Evolutionary conservation across 192 early-diverging fungal genomes (phyloP).

Genomic region (Gryganskiella cystojenkinii): DNA sequence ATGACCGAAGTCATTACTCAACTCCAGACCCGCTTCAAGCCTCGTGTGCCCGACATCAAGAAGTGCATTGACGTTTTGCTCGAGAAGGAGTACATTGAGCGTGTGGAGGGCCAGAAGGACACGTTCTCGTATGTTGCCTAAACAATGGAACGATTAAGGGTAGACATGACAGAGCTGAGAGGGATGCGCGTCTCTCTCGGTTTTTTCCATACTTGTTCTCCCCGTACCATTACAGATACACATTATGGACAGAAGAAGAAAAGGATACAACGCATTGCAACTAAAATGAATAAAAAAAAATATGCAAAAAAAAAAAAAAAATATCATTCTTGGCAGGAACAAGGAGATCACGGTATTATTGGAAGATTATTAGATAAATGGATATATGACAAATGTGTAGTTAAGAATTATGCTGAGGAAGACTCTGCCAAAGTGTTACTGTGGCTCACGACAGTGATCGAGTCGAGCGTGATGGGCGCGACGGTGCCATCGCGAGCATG

Average conservation of each 20-base stretch:
- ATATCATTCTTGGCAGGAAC: background rate
- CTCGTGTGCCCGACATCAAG: constrained; percentile 91
- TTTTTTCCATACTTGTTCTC: too few relatives aligned
- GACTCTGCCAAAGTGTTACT: too few relatives aligned
- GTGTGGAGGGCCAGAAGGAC: constrained; percentile 83
- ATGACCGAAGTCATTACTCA: constrained; percentile 92
- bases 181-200: too few relatives aligned
- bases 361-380: background rate
- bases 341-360: background rate
- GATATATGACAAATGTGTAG: background rate
- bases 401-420: background rate
- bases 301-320: too few relatives aligned
- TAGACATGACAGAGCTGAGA: background rate
- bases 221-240: too few relatives aligned
- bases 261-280: too few relatives aligned
- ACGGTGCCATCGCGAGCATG: constrained; percentile 12
- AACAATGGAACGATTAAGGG: background rate
- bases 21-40: constrained; percentile 89
- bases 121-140: constrained; percentile 88
- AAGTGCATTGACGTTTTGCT: constrained; percentile 95
- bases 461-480: constrained; percentile 13
- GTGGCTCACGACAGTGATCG: constrained; percentile 23
- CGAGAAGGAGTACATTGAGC: constrained; percentile 93
- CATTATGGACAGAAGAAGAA: too few relatives aligned
- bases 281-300: too few relatives aligned